Percentiles rank a stretch among this genome's conserved stretches.
Evolutionary conservation across 1,139 yeast genomes (phyloP).

Genomic region (Pneumocystis carinii): DNA sequence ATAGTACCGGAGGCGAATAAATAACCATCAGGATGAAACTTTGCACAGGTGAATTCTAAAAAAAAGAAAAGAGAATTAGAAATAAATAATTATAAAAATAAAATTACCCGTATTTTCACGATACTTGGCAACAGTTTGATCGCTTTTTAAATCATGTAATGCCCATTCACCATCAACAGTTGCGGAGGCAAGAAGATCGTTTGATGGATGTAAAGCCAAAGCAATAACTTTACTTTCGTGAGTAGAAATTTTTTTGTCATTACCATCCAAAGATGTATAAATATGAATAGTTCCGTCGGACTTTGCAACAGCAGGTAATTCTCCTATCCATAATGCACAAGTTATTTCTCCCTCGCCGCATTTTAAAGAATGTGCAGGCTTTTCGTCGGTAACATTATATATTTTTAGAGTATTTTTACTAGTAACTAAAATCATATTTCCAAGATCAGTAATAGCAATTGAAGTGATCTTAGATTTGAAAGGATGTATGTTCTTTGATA

Average conservation of each 20-base stretch:
- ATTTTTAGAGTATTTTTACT: not conserved
- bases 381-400: not conserved
- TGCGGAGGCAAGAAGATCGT: slow-evolving; percentile 6
- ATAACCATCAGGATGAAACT: slow-evolving; percentile 53
- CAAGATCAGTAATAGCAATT: not conserved
- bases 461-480: not conserved
- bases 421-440: not conserved
- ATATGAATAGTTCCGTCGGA: not conserved
- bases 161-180: slow-evolving; percentile 2
- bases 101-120: not conserved
- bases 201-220: slow-evolving; percentile 11
- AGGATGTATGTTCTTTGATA: not conserved
- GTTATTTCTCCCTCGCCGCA: not conserved
- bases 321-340: not conserved
- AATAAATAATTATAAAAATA: not conserved
- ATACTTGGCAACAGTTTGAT: not conserved
- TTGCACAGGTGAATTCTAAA: slow-evolving; percentile 23
- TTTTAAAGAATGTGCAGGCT: not conserved
- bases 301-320: not conserved
- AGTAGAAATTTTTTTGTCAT: not conserved
- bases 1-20: slow-evolving; percentile 37
- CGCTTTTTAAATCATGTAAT: not conserved
- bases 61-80: not conserved
- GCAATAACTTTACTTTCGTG: not conserved
- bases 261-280: not conserved